Conservation (phyloP, 2,329 filamentous ascomycete species). For the Aspergillus eucalypticola region DNA sequence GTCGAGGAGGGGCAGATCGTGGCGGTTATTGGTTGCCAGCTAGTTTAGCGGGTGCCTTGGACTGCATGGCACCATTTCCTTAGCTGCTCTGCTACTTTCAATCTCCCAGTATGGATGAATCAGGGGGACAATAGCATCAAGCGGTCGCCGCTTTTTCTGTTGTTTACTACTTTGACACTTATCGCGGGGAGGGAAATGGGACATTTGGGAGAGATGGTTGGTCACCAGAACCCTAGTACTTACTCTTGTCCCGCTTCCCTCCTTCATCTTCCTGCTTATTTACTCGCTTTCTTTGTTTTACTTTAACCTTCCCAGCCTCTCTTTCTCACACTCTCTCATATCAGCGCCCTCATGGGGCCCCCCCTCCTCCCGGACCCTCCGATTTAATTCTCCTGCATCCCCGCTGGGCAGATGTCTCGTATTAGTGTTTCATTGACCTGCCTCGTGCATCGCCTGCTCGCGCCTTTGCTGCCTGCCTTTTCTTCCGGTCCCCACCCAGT, state of each 20-base stretch:
- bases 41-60: neutral
- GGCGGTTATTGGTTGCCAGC: neutral
- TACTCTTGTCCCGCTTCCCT: neutral
- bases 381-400: slow-evolving; percentile 1
- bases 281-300: slow-evolving; percentile 3
- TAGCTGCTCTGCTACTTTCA: neutral
- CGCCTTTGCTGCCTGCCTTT: neutral
- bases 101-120: no score
- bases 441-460: neutral
- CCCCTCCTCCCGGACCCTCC: neutral
- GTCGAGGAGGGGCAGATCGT: slow-evolving; percentile 9
- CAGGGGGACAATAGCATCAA: no score
- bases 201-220: neutral
- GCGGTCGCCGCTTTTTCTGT: neutral
- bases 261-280: neutral
- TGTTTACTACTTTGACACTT: neutral
- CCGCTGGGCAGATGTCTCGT: neutral
- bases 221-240: neutral
- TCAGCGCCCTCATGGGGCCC: no score
- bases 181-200: neutral
- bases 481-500: slow-evolving; percentile 1
- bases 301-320: slow-evolving; percentile 1
- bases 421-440: slow-evolving; percentile 2
- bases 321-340: neutral
- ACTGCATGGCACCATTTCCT: neutral